Conservation (phyloP, 306 rosid genomes). For the Rosa rugosa region DNA sequence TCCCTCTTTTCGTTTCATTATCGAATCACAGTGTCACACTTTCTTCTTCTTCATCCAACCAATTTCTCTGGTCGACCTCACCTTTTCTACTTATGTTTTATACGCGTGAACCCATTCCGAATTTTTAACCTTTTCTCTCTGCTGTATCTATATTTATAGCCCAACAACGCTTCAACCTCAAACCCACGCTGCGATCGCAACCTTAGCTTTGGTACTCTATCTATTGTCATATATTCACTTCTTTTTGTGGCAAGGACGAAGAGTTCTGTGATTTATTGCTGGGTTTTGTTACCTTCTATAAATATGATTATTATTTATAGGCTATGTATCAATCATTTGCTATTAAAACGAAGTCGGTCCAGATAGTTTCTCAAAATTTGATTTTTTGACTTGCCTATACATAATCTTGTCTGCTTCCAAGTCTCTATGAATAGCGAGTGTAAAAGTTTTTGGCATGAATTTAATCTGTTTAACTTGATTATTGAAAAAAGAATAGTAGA, state of each 20-base stretch:
- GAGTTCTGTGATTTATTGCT: not conserved
- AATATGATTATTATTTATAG: not conserved
- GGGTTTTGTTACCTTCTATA: not conserved
- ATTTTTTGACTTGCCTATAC: not conserved
- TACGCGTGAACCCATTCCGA: slow-evolving; percentile 20
- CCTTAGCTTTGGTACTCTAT: slow-evolving; percentile 21
- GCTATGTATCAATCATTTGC: not conserved
- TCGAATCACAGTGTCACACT: not conserved
- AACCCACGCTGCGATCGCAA: slow-evolving; percentile 16
- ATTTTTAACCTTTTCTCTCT: slow-evolving; percentile 17
- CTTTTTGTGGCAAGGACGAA: not conserved
- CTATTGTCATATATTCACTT: not conserved
- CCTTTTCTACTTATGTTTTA: not conserved
- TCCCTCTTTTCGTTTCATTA: not conserved
- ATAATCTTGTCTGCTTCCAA: no score
- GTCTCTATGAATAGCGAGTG: not conserved
- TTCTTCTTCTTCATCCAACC: not conserved
- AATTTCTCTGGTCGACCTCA: slow-evolving; percentile 3
- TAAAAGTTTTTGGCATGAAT: not conserved
- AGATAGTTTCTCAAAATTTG: not conserved
- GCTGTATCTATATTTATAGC: slow-evolving; percentile 2
- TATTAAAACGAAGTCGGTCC: not conserved
- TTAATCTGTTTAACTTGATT: not conserved
- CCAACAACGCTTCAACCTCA: not conserved
- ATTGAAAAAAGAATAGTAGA: not conserved